phyloP scores from a whole-genome alignment of 1,139 yeast genomes.

The Yamadazyma sp. region DNA sequence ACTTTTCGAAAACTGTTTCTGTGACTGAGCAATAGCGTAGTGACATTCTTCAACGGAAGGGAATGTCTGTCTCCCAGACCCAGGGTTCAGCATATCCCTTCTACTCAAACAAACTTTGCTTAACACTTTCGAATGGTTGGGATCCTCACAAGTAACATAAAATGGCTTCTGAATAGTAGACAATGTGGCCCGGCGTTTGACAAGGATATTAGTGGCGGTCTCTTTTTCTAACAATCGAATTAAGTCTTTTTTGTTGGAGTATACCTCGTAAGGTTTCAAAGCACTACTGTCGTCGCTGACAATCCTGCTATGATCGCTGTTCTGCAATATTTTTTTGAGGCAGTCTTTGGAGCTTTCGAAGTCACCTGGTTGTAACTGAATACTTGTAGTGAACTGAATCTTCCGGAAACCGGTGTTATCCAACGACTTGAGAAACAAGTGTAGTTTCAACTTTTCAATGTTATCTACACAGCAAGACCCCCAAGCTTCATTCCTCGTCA shows the following conservation, averaged over 20 bases:
- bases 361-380: neutral
- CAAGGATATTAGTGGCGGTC: constrained; percentile 15
- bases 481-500: neutral
- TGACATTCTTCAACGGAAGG: constrained; percentile 20
- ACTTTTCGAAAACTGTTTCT: constrained; percentile 25
- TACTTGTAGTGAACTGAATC: neutral
- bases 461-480: constrained; percentile 5
- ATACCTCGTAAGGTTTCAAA: constrained; percentile 4
- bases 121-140: constrained; percentile 42
- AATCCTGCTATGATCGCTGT: neutral
- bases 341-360: constrained; percentile 5
- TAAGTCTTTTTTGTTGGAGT: constrained; percentile 9
- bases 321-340: constrained; percentile 1
- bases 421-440: constrained; percentile 18
- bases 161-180: constrained; percentile 31
- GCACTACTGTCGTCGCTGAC: too few species aligned
- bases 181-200: constrained; percentile 12
- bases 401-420: neutral
- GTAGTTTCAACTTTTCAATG: constrained; percentile 5
- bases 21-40: constrained; percentile 20
- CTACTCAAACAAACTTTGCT: constrained; percentile 26
- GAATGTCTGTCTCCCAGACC: constrained; percentile 17
- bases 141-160: constrained; percentile 52
- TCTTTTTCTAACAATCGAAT: constrained; percentile 20
- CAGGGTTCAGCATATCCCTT: constrained; percentile 17